phyloP scores from a whole-genome alignment of 306 rosid genomes.

The Arachis stenosperma region DNA sequence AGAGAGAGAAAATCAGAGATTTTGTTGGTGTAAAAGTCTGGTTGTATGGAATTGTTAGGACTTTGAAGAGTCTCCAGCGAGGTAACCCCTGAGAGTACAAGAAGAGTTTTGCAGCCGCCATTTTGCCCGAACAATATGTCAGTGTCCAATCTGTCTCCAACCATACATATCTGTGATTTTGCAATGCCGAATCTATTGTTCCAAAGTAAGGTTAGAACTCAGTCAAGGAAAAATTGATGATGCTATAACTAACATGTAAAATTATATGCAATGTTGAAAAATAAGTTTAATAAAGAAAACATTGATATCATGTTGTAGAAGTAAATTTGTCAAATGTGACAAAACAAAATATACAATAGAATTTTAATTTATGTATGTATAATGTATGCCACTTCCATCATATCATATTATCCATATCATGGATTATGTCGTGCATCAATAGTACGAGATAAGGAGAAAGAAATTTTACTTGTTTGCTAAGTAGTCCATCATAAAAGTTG shows the following conservation, averaged over 20 bases:
- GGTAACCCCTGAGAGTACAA: slow-evolving; percentile 93
- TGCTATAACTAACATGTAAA: too few species aligned
- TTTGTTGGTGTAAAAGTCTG: slow-evolving; percentile 85
- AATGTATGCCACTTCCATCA: background rate
- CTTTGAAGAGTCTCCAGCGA: slow-evolving; percentile 67
- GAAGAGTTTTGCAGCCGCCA: slow-evolving; percentile 98
- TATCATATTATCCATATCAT: background rate
- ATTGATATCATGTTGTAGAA: too few species aligned
- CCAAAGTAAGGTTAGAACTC: slow-evolving; percentile 22
- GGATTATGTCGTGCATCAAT: background rate
- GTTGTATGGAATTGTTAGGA: slow-evolving; percentile 81
- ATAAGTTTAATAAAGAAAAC: too few species aligned
- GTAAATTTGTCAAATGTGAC: too few species aligned
- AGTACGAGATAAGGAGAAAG: slow-evolving; percentile 23
- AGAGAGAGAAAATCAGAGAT: slow-evolving; percentile 85
- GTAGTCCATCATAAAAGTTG: slow-evolving; percentile 99
- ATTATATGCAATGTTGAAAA: too few species aligned
- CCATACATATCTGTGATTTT: slow-evolving; percentile 97
- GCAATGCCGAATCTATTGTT: slow-evolving; percentile 79
- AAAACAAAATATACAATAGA: too few species aligned
- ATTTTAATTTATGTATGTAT: background rate
- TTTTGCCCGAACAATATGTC: slow-evolving; percentile 96
- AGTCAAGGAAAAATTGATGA: slow-evolving; percentile 14
- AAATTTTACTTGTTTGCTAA: slow-evolving; percentile 69
- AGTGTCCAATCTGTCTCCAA: slow-evolving; percentile 96